Percentiles rank a stretch among this genome's conserved stretches.
phyloP scores from a whole-genome alignment of 345 rosid species.

The Triadica sebifera region DNA sequence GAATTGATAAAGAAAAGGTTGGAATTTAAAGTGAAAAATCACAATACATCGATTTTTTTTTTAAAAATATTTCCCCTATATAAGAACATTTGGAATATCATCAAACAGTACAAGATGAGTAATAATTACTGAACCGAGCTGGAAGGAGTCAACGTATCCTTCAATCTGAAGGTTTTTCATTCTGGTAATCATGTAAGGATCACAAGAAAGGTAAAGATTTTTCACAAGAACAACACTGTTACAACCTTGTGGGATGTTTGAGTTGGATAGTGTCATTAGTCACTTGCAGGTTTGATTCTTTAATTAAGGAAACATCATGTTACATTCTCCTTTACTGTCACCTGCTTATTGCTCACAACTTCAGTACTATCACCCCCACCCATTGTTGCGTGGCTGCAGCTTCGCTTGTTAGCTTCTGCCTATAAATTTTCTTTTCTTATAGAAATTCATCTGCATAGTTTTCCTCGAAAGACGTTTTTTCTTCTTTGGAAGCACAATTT shows the following conservation, averaged over 20 bases:
- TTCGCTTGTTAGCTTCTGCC: not conserved
- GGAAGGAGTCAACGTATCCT: not conserved
- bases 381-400: not conserved
- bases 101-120: not conserved
- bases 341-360: constrained; percentile 16
- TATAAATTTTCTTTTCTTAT: not conserved
- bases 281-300: constrained; percentile 31
- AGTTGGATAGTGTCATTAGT: constrained; percentile 1
- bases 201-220: constrained; percentile 29
- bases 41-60: too few species aligned
- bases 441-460: not conserved
- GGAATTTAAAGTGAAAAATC: too few species aligned
- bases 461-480: not conserved
- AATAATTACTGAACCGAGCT: constrained; percentile 23
- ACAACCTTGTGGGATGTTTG: constrained; percentile 21
- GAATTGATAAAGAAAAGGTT: too few species aligned
- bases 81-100: not conserved
- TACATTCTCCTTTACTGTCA: constrained; percentile 16
- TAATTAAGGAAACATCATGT: constrained; percentile 14
- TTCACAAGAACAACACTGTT: constrained; percentile 12
- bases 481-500: not conserved
- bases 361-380: not conserved
- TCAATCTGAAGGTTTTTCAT: constrained; percentile 1
- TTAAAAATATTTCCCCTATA: too few species aligned
- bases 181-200: constrained; percentile 22